Evolutionary conservation across 2,329 filamentous ascomycete genomes (phyloP), one percentile per base, ranked within the genome.

Genomic region (Fonsecaea nubica): DNA sequence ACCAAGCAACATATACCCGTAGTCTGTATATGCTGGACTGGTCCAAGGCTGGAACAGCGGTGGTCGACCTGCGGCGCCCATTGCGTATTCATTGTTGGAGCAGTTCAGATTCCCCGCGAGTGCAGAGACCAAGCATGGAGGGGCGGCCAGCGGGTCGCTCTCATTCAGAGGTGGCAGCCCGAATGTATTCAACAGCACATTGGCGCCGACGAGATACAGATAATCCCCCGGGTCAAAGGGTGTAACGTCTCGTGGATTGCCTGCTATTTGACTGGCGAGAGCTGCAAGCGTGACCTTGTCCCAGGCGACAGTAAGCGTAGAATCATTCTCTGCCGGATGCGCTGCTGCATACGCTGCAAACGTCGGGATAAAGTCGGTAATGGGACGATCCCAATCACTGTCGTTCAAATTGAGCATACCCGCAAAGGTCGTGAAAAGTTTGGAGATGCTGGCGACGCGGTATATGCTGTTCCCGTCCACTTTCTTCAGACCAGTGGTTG

Each of bases 1-100:
- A 2, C 81, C 82, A 0, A 85, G 77, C 1, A 84, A 64, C 1
- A 79, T 74, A 21, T 82, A 82, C 0, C 77, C 83, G 2, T 80
- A 74, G 68, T 86, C 85, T 33, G 83, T 82, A 72, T 87, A 87
- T 2, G 78, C 75, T 0, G 84, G 82, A 2, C 76, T 80, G 0
- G 78, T 77, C 68, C 80, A 83, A 0, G 83, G 79, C 0, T 75
- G 71, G 58, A 81, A 84, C 1, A 79, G 74, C 0, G 83, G 82
- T 5, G 76, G 74, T 4, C 74, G 73, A 56, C 71, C 70, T 21
- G 69, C 72, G 15, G 76, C 74, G n/a, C 74, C 74, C 8, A 73
- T 58, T 38, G 74, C 71, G 38, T 75, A 76, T 36, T 30, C 10
- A 4, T 50, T 40, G 42, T 18, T 33, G 9, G 45, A 7, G 18